A percentile compares a stretch with the other conserved stretches of the same genome.
These are phyloP conservation scores for Nannochloropsis salina DNA, from an alignment of 108 stramenopile genomes.

Conservation along the genomic window DNA sequence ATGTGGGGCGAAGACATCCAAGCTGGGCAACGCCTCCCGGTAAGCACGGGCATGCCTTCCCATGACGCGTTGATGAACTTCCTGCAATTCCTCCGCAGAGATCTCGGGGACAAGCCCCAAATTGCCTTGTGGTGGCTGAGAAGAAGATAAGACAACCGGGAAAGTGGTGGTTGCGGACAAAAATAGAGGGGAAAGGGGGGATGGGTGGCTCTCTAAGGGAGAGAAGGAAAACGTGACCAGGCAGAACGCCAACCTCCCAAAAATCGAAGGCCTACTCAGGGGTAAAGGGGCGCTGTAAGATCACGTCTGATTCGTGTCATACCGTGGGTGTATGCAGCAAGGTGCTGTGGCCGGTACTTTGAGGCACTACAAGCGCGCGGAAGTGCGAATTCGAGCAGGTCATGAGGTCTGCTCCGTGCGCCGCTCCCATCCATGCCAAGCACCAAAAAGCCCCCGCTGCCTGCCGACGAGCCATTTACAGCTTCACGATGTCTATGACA, in stretches of 20 bases:
- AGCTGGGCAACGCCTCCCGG: background rate
- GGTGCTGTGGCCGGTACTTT: background rate
- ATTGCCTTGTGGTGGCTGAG: no score
- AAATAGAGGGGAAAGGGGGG: background rate
- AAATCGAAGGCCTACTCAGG: no score
- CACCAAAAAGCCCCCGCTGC: background rate
- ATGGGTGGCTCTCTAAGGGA: background rate
- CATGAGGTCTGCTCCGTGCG: background rate
- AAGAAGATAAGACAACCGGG: background rate
- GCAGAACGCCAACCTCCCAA: no score
- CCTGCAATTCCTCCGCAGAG: background rate
- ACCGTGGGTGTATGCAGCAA: background rate
- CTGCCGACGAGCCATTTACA: background rate
- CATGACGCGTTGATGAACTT: background rate
- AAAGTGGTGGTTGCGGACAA: background rate
- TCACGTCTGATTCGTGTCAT: background rate
- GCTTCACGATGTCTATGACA: no score
- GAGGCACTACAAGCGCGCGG: background rate
- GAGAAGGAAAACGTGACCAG: background rate
- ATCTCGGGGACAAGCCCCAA: background rate
- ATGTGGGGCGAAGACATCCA: constrained; percentile 4
- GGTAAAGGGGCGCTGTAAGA: no score
- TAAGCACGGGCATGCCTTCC: background rate
- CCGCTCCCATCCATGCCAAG: background rate
- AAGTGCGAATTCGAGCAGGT: constrained; percentile 13